Base-by-base conservation (phyloP, 2,329 filamentous ascomycete genomes). In the Sporothrix protearum region DNA sequence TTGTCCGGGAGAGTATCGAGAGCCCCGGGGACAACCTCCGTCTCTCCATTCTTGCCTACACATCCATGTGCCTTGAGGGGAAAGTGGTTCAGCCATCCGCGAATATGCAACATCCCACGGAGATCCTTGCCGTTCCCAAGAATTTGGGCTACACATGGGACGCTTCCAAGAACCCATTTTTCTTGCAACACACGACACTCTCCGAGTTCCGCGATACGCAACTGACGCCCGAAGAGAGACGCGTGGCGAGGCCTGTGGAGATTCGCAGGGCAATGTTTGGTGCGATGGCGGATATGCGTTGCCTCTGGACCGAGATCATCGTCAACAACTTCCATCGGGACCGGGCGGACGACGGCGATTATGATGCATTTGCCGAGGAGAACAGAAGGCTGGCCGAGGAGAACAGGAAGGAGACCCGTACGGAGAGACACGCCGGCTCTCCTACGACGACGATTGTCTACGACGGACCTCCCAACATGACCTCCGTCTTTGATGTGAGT, bases 211-310 rank as follows among this genome's bases (percentile, higher is more conserved):
- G 70, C 12, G 73, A 74, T 1, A 53, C 42, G 12, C n/a, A 45
- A 5, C 63, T 74, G 22, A 42, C 71, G 3, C 4, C 30, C 1
- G 51, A 12, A 16, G 73, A 74, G 64, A n/a, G 47, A 16, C 39
- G 22, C 0, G 70, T 74, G n/a, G 70, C 73, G 2, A 45, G 19
- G 39, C 73, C 73, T 6, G 3, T 2, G 2, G 73, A 74, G 64
- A 68, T 73, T 36, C 12, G n/a, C 0, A 1, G 1, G 2, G 73
- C 73, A 8, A 47, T 42, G 53, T 5, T n/a, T 0, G 61, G 47
- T n/a, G 4, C 19, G 30, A 55, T 71, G 28, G 4, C 12, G 3
- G 33, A 14, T 10, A 53, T 70, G 70, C 63, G 55, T 2, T 12
- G 12, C 19, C 2, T 73, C 51, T 73, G 72, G 72, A 36, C 59